phyloP scores from a whole-genome alignment of 2,329 filamentous ascomycete genomes.

The Ciborinia camelliae region DNA sequence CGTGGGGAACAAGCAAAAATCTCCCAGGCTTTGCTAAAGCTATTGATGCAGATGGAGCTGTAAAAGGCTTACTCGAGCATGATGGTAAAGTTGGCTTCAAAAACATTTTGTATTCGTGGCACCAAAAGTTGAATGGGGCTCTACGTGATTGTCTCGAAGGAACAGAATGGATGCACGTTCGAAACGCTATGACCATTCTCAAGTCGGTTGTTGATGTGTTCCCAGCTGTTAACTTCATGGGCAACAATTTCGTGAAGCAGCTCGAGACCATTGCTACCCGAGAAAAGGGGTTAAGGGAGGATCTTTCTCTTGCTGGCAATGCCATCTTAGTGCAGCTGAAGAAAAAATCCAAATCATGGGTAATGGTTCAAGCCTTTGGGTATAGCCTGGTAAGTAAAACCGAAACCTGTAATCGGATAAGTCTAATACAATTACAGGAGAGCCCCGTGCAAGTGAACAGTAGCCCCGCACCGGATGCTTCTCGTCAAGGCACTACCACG shows the following conservation, averaged over 20 bases:
- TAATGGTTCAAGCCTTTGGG: conserved; percentile 71
- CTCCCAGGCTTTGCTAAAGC: conserved; percentile 76
- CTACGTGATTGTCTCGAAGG: conserved; percentile 78
- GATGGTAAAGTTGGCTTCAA: conserved; percentile 83
- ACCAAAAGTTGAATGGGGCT: conserved; percentile 74
- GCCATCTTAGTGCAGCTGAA: conserved; percentile 69
- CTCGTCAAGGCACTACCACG: conserved; percentile 16
- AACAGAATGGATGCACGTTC: conserved; percentile 94
- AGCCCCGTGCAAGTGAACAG: conserved; percentile 21
- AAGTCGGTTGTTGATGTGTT: conserved; percentile 79
- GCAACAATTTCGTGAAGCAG: conserved; percentile 60
- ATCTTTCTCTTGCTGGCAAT: conserved; percentile 70
- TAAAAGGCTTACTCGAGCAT: conserved; percentile 71
- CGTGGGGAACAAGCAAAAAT: conserved; percentile 61
- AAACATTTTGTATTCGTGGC: conserved; percentile 84
- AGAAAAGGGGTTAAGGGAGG: conserved; percentile 62
- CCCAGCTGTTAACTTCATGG: conserved; percentile 88
- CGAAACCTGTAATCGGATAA: conserved; percentile 13
- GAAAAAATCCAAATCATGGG: conserved; percentile 64
- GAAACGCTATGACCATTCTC: conserved; percentile 88
- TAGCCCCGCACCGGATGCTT: conserved; percentile 17
- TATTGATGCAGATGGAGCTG: conserved; percentile 67
- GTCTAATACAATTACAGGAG: conserved; percentile 35
- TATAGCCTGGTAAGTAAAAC: conserved; percentile 54
- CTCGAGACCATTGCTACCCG: conserved; percentile 64